Evolutionary conservation across 2,329 filamentous ascomycete genomes (phyloP), one percentile per base, ranked within the genome.

Genomic region (Reticulascus tulasneorum): DNA sequence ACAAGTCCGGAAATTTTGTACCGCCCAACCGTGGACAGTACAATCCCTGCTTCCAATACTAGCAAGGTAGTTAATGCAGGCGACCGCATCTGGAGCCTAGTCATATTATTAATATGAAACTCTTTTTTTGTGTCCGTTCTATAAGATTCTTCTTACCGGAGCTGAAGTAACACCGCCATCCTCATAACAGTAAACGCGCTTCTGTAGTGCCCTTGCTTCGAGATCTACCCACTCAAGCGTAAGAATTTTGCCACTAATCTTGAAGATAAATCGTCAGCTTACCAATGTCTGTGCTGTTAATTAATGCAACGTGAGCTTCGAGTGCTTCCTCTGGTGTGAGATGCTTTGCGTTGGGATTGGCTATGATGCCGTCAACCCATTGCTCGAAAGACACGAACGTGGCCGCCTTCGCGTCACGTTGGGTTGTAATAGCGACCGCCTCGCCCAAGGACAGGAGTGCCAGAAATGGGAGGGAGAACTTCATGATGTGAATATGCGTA

Each of bases 291-390:
- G 9, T 9, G 23, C 23, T n/a, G 25, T 33, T 30, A 9, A 32
- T 4, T 16, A 33, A 28, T 7, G 22, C 33, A 2, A 27, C 20
- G 33, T 27, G 34, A 6, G 40, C 40, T 18, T 38, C 21, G 4
- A 42, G 19, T 9, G 41, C 41, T 15, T 42, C 21, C 17, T 33
- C 28, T 21, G 38, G 33, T 6, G 41, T 32, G n/a, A 42, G 13
- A 13, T 42, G 41, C 27, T 42, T 21, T 1, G 31, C 41, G 18
- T 37, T 29, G 7, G 40, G 40, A 32, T 42, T 38, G 30, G 33
- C 27, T n/a, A 42, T 44, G 18, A 44, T 42, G 15, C 27, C 34
- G 15, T 35, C 38, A 6, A 41, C 32, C 41, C 38, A 44, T 12
- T 30, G 27, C 20, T 31, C 24, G 31, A 44, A 44, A 12, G 38